Evolutionary conservation across 257 asterid genomes (phyloP), one percentile per base, ranked within the genome.

Genomic region (Solanum lignicaule): DNA sequence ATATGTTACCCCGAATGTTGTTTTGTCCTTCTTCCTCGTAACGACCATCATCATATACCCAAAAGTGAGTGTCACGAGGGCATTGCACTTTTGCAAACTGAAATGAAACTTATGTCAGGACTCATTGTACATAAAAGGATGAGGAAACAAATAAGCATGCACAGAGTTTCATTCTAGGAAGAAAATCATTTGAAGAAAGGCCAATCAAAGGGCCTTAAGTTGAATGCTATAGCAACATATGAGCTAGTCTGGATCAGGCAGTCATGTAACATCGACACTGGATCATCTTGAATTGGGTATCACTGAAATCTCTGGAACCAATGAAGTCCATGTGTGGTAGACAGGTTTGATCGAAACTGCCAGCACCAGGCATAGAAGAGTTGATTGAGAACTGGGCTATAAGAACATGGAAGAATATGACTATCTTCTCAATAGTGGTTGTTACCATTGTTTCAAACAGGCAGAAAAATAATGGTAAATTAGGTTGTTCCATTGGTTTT

Each of bases 21-120:
- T 97, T 97, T 92, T 95, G 99, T 69, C 99, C 99, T 95, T 97
- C 99, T 90, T 97, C 98, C 92, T 97, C 99, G 55, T 97, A 97
- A 46, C 98, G 97, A 23, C 99, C 99, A 89, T 97, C 99, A 89
- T 97, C 98, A 87, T 97, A 97, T 86, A 97, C 98, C 99, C 99
- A 95, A 88, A 97, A 97, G 91, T 97, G 99, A 84, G 99, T 97
- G 89, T 97, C 98, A 72, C 99, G 98, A 87, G 98, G 99, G 83
- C 99, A 97, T 84, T 97, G 99, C 88, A 95, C 98, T 20, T 93
- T 94, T 75, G 98, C 99, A 84, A 96, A 94, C 99, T 96, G 95
- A 88, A 87, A 73, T 20, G 41, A 52, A 52, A 48, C 39, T 29
- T 52, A 48, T 2, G 43, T 82, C 20, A 82, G 29, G 41, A 48